Conservation (phyloP, 257 asterid genomes). For the Przewalskia tangutica region DNA sequence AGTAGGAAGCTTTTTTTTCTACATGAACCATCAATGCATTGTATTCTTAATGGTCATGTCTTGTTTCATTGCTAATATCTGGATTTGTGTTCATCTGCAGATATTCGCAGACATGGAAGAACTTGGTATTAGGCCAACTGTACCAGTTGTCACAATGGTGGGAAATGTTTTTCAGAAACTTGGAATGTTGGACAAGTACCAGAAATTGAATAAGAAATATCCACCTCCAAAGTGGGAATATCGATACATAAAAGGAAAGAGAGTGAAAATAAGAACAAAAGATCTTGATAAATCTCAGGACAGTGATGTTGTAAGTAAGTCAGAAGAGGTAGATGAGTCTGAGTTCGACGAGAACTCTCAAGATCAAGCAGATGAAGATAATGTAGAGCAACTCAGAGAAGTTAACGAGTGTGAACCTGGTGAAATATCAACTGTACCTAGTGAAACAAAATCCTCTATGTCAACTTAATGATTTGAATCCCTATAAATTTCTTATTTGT, state of each 20-base stretch:
- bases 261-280: conserved; percentile 48
- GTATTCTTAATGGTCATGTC: background rate
- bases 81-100: conserved; percentile 21
- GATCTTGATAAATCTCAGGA: conserved; percentile 9
- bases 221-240: conserved; percentile 86
- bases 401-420: background rate
- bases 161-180: conserved; percentile 70
- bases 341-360: conserved; percentile 17
- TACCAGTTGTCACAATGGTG: conserved; percentile 50
- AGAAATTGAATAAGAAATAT: conserved; percentile 57
- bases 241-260: conserved; percentile 67
- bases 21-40: background rate
- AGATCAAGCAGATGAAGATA: conserved; percentile 11
- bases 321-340: conserved; percentile 16
- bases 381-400: conserved; percentile 7
- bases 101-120: conserved; percentile 96
- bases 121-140: conserved; percentile 67
- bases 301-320: conserved; percentile 4
- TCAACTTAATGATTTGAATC: background rate
- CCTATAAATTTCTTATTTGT: background rate
- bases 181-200: conserved; percentile 63
- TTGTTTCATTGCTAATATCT: background rate
- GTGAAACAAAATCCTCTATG: conserved; percentile 7
- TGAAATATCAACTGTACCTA: conserved; percentile 4
- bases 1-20: background rate